Percentiles rank a stretch among this genome's conserved stretches.
Evolutionary conservation across 768 basidiomycete species (phyloP).

Genomic region (Cystofilobasidium macerans): DNA sequence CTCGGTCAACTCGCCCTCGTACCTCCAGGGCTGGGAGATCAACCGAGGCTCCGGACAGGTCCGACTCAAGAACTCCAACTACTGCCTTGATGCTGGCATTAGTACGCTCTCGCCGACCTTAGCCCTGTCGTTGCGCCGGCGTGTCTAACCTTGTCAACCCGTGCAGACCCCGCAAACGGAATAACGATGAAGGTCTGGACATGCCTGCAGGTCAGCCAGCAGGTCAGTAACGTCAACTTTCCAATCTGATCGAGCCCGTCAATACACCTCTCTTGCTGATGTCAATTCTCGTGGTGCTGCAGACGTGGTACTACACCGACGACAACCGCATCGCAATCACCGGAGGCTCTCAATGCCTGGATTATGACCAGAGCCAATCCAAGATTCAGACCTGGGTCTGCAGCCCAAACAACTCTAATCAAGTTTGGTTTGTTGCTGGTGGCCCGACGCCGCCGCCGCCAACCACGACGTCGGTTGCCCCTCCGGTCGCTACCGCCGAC

Average conservation of each 20-base stretch:
- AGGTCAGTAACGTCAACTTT: no score
- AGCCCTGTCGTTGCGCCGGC: no score
- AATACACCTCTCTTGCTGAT: no score
- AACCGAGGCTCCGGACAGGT: neutral
- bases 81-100: neutral
- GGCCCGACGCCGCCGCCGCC: neutral
- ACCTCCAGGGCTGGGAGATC: neutral
- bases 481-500: neutral
- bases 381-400: no score
- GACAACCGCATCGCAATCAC: slow-evolving; percentile 35
- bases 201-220: neutral
- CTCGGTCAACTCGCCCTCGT: neutral
- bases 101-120: neutral
- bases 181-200: slow-evolving; percentile 10
- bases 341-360: neutral
- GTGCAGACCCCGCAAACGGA: slow-evolving; percentile 9
- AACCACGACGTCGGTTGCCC: neutral
- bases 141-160: no score
- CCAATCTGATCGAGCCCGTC: no score
- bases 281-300: no score
- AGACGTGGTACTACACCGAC: slow-evolving; percentile 22
- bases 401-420: no score
- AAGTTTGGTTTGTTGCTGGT: no score
- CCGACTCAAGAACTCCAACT: neutral
- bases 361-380: neutral